Base-by-base conservation (phyloP, 1,284 basidiomycete species). In the Boletus mariae region DNA sequence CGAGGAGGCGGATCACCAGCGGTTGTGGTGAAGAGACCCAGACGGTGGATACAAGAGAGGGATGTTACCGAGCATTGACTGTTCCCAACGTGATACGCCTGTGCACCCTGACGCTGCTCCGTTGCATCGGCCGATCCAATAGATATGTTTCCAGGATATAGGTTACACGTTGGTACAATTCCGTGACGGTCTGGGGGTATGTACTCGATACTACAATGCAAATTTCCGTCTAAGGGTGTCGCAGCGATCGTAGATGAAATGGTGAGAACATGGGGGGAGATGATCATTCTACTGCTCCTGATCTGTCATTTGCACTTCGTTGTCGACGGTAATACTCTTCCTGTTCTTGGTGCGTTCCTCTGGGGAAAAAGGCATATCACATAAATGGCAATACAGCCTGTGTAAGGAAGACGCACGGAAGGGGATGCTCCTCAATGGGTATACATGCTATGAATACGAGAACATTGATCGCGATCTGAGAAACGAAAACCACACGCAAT, bases 401-500 rank as follows among this genome's bases (percentile, higher is more conserved):
- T 52, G 48, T 42, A 37, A 41, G 26, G 47, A 56, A 41, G 45
- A 76, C 86, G 70, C 68, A 90, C 85, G 88, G 85, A 59, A 90
- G 66, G 31, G 77, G 72, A 62, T 84, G 85, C 65, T 92, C 90
- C 71, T 89, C 81, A 51, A 92, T 90, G 5, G 87, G 84, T 57
- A 90, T 59, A 63, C 82, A 85, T 29, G 74, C 77, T 71, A 75
- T 70, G 64, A 91, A 79, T 38, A 79, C 78, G 49, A 88, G 62
- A 63, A 89, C 62, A 59, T 84, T 84, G 59, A 84, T 71, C 28
- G 77, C 86, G 56, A 79, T 76, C 65, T 84, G 87, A 62, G 84
- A 86, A 55, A 93, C 81, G 74, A 98, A 99, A 51, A 96, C 93
- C 59, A 85, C 82, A 61, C 83, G 83, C 60, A 98, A 75, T 44